phyloP scores from a whole-genome alignment of 129 eudicot species.

The Ambrosia trifida region DNA sequence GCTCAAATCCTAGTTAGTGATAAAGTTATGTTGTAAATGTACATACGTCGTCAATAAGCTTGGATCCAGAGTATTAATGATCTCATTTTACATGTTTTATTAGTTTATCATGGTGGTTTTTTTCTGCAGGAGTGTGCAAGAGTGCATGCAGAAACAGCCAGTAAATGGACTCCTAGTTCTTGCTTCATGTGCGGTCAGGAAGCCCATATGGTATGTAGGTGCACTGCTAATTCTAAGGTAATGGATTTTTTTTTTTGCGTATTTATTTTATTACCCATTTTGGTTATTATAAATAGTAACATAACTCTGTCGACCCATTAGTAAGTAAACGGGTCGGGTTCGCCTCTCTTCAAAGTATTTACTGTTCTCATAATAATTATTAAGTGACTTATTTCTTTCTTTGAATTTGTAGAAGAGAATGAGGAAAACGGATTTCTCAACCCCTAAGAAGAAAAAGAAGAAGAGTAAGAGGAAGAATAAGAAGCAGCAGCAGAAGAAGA shows the following conservation, averaged over 20 bases:
- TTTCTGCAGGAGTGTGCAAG: constrained; percentile 54
- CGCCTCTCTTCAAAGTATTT: background rate
- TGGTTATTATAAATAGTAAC: no score
- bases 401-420: constrained; percentile 44
- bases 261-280: background rate
- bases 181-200: constrained; percentile 77
- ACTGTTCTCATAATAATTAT: background rate
- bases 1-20: no score
- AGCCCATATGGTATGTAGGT: constrained; percentile 80
- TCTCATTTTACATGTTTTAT: no score
- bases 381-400: background rate
- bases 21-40: no score
- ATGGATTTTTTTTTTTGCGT: background rate
- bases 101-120: background rate
- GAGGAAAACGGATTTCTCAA: constrained; percentile 54
- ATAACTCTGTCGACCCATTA: no score
- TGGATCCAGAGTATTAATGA: background rate
- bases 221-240: constrained; percentile 59
- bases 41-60: no score
- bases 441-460: constrained; percentile 34
- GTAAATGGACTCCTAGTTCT: constrained; percentile 43
- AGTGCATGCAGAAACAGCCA: constrained; percentile 42
- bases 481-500: background rate
- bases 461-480: background rate
- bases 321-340: no score